Evolutionary conservation across 2,329 filamentous ascomycete species (phyloP).

Genomic region (Sphaerulina populicola): DNA sequence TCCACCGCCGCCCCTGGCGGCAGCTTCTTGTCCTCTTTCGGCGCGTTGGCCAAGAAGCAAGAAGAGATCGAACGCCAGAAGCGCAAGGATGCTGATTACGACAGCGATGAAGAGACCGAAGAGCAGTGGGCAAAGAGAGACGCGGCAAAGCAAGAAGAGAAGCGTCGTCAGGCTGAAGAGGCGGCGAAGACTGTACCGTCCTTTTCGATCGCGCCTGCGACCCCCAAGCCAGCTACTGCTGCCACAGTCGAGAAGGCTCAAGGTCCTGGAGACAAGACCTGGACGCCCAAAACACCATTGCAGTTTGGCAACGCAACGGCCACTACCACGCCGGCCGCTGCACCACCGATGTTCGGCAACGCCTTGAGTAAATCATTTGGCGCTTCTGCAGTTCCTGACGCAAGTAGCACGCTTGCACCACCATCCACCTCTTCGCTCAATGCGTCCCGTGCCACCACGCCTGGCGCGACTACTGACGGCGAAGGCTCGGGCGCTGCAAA

Average conservation of each 20-base stretch:
- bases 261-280: conserved; percentile 38
- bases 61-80: conserved; percentile 41
- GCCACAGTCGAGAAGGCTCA: conserved; percentile 20
- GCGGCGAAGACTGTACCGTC: conserved; percentile 29
- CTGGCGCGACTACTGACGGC: conserved; percentile 39
- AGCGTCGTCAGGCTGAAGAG: conserved; percentile 37
- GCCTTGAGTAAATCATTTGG: neutral
- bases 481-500: conserved; percentile 27
- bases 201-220: conserved; percentile 21
- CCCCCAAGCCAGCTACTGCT: conserved; percentile 13
- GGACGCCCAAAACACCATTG: conserved; percentile 42
- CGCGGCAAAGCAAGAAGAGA: conserved; percentile 40
- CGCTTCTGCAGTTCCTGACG: conserved; percentile 1
- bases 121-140: conserved; percentile 43
- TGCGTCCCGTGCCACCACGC: conserved; percentile 41
- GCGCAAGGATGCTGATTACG: conserved; percentile 45
- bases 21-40: conserved; percentile 29
- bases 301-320: conserved; percentile 35
- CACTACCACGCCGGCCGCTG: conserved; percentile 23
- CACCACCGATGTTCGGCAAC: conserved; percentile 16
- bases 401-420: conserved; percentile 5
- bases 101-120: conserved; percentile 46
- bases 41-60: conserved; percentile 33
- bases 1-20: conserved; percentile 23
- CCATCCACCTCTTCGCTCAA: conserved; percentile 31